Evolutionary conservation across 306 rosid species (phyloP), one percentile per base, ranked within the genome.

Genomic region (Canavalia gladiata): DNA sequence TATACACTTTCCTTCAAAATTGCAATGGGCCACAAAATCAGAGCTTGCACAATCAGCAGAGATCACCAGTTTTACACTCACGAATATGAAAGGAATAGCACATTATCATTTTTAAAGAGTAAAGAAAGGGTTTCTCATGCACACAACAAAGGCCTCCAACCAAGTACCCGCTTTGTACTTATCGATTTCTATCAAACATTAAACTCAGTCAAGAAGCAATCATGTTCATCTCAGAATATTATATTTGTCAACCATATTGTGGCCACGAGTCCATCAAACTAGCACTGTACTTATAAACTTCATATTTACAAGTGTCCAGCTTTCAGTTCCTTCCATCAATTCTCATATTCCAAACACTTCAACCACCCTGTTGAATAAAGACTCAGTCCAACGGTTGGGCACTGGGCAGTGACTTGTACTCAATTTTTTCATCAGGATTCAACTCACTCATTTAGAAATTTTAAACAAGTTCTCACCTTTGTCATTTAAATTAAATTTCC

Each of bases 71-170:
- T 18, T 11, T n/a, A 50, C 49, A 65, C 41, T 41, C 18, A 42
- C 8, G 59, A 5, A 5, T 8, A 7, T 45, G 34, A 45, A 63
- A 62, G 50, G 58, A n/a, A 45, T 8, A 55, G 35, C 28, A 71
- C 30, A 2, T 57, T 30, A 37, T 54, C 68, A 18, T 12, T 63
- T 39, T n/a, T 57, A 39, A 34, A 68, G 31, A 54, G 58, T 68
- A 9, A 35, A 56, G 45, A 65, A 71, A 47, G 31, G 55, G 8
- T 54, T 72, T 76, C 74, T 52, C 60, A 12, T 30, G 33, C 12
- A 49, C 46, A n/a, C 58, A 73, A 77, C 49, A 68, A 74, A 52
- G 55, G 31, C 69, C 73, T 60, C 68, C 59, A 72, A 70, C 65
- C 54, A 72, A 10, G 42, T 46, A 71, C 45, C 47, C 62, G 11